Conservation (phyloP, 2,329 filamentous ascomycete species). For the Talaromyces pinophilus region DNA sequence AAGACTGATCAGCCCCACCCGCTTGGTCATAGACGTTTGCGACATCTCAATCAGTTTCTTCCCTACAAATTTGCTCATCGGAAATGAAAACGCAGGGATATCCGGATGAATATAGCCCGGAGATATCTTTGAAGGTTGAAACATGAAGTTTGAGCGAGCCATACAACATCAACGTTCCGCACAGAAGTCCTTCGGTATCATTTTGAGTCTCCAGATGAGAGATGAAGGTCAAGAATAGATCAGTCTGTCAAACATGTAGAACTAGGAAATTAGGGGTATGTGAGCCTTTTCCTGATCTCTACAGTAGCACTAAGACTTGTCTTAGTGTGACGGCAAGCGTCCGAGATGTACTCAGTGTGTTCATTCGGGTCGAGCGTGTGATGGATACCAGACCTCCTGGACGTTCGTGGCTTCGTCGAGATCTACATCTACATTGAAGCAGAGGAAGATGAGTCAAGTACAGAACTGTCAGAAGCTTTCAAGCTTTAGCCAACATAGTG, state of each 20-base stretch:
- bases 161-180: not conserved
- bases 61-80: not conserved
- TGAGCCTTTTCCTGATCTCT: not conserved
- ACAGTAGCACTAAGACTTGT: not conserved
- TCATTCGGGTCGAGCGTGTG: conserved; percentile 28
- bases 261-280: conserved; percentile 28
- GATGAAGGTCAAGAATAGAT: conserved; percentile 27
- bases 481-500: not conserved
- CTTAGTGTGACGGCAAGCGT: conserved; percentile 32
- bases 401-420: conserved; percentile 26
- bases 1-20: not conserved
- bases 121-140: not conserved
- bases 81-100: not conserved
- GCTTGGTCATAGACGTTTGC: not conserved
- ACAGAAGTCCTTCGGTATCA: not conserved
- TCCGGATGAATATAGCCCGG: not conserved
- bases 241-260: conserved; percentile 28
- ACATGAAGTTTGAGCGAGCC: not conserved
- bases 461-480: not conserved
- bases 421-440: conserved; percentile 17
- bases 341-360: conserved; percentile 32
- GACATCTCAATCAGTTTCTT: not conserved
- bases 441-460: not conserved
- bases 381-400: conserved; percentile 29
- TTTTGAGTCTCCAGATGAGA: not conserved